Evolutionary conservation across 2,329 filamentous ascomycete genomes (phyloP).

Genomic region (Samsoniella hepiali): DNA sequence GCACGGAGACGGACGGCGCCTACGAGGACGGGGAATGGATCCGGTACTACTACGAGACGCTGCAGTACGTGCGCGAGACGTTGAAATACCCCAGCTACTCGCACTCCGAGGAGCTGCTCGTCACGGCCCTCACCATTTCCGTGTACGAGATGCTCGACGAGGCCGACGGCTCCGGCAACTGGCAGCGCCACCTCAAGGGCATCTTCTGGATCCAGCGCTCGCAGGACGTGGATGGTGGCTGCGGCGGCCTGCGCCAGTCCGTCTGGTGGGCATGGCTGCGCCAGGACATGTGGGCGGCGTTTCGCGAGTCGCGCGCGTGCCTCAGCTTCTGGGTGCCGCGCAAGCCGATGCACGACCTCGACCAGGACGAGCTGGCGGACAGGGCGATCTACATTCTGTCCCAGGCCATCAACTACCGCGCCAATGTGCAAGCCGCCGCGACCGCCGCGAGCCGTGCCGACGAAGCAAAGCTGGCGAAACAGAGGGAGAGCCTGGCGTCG

Average conservation of each 20-base stretch:
- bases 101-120: constrained; percentile 44
- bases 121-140: constrained; percentile 55
- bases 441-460: not conserved
- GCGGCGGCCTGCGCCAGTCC: constrained; percentile 50
- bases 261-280: constrained; percentile 64
- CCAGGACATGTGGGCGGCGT: constrained; percentile 62
- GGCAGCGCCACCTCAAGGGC: constrained; percentile 60
- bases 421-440: constrained; percentile 33
- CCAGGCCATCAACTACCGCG: constrained; percentile 56
- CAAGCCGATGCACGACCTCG: constrained; percentile 43
- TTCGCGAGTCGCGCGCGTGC: constrained; percentile 51
- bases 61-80: constrained; percentile 56
- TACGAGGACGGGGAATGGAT: constrained; percentile 32
- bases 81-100: constrained; percentile 50
- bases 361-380: constrained; percentile 49
- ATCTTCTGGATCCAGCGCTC: constrained; percentile 63
- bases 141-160: constrained; percentile 63
- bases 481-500: constrained; percentile 7
- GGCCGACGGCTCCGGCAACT: constrained; percentile 40
- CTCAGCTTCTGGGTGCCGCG: constrained; percentile 57
- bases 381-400: constrained; percentile 37
- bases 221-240: constrained; percentile 57
- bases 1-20: constrained; percentile 27
- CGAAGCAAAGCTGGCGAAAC: constrained; percentile 21
- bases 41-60: constrained; percentile 56